Base-by-base conservation (phyloP, 805 yeast species). In the Pichia thaimueangensis region DNA sequence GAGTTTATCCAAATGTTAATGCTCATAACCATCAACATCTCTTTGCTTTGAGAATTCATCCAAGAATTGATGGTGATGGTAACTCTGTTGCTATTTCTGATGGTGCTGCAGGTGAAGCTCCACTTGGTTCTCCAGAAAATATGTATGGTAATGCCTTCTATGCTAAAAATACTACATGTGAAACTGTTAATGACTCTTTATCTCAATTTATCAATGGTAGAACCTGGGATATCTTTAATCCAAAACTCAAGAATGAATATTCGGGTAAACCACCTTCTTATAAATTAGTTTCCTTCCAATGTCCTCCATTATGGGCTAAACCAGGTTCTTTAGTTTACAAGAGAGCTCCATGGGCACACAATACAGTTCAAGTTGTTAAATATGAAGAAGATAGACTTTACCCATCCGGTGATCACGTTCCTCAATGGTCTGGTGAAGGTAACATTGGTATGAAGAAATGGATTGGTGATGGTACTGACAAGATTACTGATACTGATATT, bases 21-120 rank as follows among this genome's bases (percentile, higher is more conserved):
- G 94, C 94, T 32, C 91, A 84, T 67, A 83, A 84, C 64, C 94
- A 84, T 66, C 94, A 85, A 71, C 93, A 84, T 67, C 65, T 84
- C 67, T 84, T 84, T 63, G 74, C 86, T 16, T 69, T 84, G 52
- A 75, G 94, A 70, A 60, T 84, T 51, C 85, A 85, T 59, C 91
- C 94, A 52, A 75, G 87, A 70, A 67, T 84, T 48, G 93, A 84
- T 52, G 93, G 93, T 56, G 84, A 79, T 49, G 77, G 77, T 52
- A 85, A 84, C 69, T 80, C 89, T 40, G 82, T 80, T 42, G 82
- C 82, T 30, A 71, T 70, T 45, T 68, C 76, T 31, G 91, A 84
- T 58, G 88, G 84, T 41, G 61, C 64, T 36, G 64, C 80, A 3
- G 73, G 82, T 35, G 78, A 80, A 31, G 62, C 59, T 48, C 79